Evolutionary conservation across 129 eudicot species (phyloP).

Genomic region (Apium graveolens): DNA sequence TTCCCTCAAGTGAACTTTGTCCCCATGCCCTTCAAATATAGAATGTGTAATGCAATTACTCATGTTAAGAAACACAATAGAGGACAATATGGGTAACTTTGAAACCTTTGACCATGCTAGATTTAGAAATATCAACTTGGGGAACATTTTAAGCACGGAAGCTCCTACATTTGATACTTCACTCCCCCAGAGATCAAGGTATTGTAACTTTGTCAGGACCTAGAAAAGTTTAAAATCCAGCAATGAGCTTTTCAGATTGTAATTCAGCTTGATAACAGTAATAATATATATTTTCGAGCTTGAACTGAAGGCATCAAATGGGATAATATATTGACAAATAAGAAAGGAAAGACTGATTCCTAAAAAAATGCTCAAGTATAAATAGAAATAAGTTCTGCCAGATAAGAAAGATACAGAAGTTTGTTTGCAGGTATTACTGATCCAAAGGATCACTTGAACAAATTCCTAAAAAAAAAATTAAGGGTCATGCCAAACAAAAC

Average conservation of each 20-base stretch:
- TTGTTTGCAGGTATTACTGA: background rate
- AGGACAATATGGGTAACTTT: constrained; percentile 43
- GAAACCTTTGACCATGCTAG: constrained; percentile 84
- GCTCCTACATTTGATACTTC: constrained; percentile 62
- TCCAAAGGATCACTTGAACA: background rate
- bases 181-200: constrained; percentile 93
- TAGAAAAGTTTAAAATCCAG: constrained; percentile 13
- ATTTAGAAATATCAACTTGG: constrained; percentile 53
- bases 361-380: background rate
- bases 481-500: background rate
- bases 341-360: background rate
- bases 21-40: constrained; percentile 45
- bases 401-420: background rate
- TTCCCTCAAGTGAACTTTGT: constrained; percentile 35
- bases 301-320: background rate
- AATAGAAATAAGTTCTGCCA: background rate
- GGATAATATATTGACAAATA: background rate
- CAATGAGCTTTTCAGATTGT: background rate
- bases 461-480: background rate
- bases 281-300: background rate
- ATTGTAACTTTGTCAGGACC: constrained; percentile 65
- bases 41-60: constrained; percentile 71
- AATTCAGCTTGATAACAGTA: background rate
- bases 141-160: constrained; percentile 34
- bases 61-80: constrained; percentile 60